Base-by-base conservation (phyloP, 2,329 filamentous ascomycete genomes). In the Penicillium sp. region DNA sequence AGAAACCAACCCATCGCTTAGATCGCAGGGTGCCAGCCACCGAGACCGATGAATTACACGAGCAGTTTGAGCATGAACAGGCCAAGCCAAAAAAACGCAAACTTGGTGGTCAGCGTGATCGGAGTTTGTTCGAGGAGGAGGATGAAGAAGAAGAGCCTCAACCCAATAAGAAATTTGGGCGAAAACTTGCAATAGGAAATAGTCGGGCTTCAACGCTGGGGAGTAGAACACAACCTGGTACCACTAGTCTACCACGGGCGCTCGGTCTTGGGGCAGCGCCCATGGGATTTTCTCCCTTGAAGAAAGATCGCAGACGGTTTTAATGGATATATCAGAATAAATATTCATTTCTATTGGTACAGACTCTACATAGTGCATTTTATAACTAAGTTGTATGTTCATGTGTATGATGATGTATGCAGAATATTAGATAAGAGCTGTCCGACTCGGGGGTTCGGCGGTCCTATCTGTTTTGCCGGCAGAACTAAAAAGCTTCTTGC, bases 31-130 rank as follows among this genome's bases (percentile, higher is more conserved):
- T 49, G 38, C 50, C 56, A 31, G 10, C 38, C 4, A 57, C 60
- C 23, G 49, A 78, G 9, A 43, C 50, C 10, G 58, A 64, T 39
- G 59, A 58, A 25, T 47, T 57, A 33, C 53, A 48, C 42, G 77
- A 60, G 43, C 44, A 60, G n/a, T 41, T 55, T n/a, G 61, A 64
- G 15, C 64, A 63, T n/a, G 64, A 58, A 8, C 77, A 75, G 21
- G 68, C 70, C 61, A 80, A 69, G 61, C 87, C 85, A 70, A 91
- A 88, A 81, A 92, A 89, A 79, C 85, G 89, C 61, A 93, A 91
- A 74, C 76, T 90, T 1, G 86, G 87, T 4, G 78, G 76, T 23
- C 80, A 82, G 23, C 84, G 83, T 48, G 85, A 86, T 62, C 81
- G 78, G 65, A 89, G 86, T 3, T 71, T 94, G 6, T 91, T 93